phyloP scores from a whole-genome alignment of 192 early-diverging fungal species.

The Blastocladiella britannica region DNA sequence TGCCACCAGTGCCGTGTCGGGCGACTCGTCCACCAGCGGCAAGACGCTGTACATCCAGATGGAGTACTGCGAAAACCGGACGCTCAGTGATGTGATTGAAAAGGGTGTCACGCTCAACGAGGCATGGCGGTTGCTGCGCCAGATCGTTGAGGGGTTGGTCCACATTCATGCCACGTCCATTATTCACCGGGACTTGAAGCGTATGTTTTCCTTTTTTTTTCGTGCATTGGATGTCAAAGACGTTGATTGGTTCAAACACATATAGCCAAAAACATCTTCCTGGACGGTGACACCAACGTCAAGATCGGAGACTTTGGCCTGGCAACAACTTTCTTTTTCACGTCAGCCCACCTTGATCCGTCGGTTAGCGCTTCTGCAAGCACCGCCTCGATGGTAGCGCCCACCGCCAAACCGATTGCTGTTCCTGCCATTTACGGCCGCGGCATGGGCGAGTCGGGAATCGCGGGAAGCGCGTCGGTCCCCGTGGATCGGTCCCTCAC shows the following conservation, averaged over 20 bases:
- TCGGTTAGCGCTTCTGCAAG: neutral
- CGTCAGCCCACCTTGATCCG: constrained; percentile 1
- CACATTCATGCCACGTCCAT: constrained; percentile 71
- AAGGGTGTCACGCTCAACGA: constrained; percentile 56
- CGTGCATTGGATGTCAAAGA: too few relatives aligned
- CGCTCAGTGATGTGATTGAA: constrained; percentile 62
- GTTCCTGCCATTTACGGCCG: too few relatives aligned
- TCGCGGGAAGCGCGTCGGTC: constrained; percentile 3
- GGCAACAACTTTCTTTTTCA: constrained; percentile 23
- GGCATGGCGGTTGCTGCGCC: constrained; percentile 64
- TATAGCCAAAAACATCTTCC: constrained; percentile 15
- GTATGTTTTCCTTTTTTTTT: constrained; percentile 17
- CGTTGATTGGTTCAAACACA: too few relatives aligned
- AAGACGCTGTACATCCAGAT: constrained; percentile 81
- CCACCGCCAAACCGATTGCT: too few relatives aligned
- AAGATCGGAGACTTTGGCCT: constrained; percentile 61
- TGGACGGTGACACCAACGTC: constrained; percentile 20
- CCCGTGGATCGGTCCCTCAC: constrained; percentile 42
- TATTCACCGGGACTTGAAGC: constrained; percentile 80
- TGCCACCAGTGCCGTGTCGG: neutral
- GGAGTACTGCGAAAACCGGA: constrained; percentile 95
- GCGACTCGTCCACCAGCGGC: neutral
- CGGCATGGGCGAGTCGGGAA: too few relatives aligned
- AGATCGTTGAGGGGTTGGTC: constrained; percentile 73
- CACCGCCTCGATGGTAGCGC: too few relatives aligned